Conservation (phyloP, 1,139 yeast genomes). For the Yamadazyma siamensis region DNA sequence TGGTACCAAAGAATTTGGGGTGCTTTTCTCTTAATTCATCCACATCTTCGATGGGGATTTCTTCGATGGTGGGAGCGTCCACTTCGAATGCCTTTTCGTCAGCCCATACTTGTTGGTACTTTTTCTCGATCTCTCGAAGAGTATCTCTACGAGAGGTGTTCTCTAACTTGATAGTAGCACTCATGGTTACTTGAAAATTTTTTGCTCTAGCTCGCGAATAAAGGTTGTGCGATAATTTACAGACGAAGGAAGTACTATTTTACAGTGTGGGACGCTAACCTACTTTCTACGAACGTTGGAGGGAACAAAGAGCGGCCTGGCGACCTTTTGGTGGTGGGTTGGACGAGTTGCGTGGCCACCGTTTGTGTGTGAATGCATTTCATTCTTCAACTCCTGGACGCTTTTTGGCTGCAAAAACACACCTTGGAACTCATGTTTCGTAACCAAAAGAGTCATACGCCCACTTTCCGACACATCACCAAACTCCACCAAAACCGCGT, state of each 20-base stretch:
- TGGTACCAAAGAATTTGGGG: conserved; percentile 87
- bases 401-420: conserved; percentile 33
- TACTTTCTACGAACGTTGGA: conserved; percentile 5
- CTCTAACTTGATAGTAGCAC: conserved; percentile 43
- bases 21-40: conserved; percentile 74
- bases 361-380: no score
- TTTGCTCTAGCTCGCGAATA: conserved; percentile 1
- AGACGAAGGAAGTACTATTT: conserved; percentile 1
- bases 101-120: conserved; percentile 84
- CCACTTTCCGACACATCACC: conserved; percentile 50
- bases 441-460: conserved; percentile 48
- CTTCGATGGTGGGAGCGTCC: conserved; percentile 78
- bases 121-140: conserved; percentile 83
- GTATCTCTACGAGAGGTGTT: conserved; percentile 91
- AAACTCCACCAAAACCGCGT: conserved; percentile 51
- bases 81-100: conserved; percentile 82
- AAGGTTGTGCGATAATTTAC: not conserved
- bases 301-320: no score
- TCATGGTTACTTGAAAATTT: conserved; percentile 22
- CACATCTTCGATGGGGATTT: conserved; percentile 53
- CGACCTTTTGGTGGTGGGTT: conserved; percentile 17
- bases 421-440: conserved; percentile 38
- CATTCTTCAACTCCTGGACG: conserved; percentile 33
- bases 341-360: no score
- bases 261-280: not conserved